These are phyloP conservation scores for Rhodotorula kratochvilovae DNA, from an alignment of 768 basidiomycete genomes.

Conservation along the genomic window DNA sequence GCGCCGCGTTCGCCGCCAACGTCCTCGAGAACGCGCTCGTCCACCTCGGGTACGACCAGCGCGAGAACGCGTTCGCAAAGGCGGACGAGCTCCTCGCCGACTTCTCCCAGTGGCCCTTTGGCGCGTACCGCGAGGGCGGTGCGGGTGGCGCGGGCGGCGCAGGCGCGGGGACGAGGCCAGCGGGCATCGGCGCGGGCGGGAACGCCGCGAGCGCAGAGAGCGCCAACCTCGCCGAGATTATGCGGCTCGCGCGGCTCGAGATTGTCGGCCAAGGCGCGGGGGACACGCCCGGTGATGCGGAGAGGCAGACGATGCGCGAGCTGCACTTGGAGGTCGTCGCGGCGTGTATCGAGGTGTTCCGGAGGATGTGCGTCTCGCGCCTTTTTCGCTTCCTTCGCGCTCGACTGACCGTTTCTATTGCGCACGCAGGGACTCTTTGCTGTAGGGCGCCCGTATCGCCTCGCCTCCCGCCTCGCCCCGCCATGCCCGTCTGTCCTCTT, in stretches of 20 bases:
- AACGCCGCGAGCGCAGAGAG: conserved; percentile 45
- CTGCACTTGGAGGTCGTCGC: conserved; percentile 83
- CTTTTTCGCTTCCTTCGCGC: not conserved
- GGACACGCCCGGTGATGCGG: conserved; percentile 34
- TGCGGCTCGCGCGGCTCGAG: conserved; percentile 49
- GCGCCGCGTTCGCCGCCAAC: conserved; percentile 87
- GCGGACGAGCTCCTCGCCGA: conserved; percentile 92
- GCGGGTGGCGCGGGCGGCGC: not conserved
- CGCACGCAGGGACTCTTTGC: not conserved
- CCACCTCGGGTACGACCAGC: conserved; percentile 80
- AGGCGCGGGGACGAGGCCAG: not conserved
- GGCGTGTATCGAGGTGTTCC: conserved; percentile 86
- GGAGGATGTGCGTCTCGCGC: conserved; percentile 54
- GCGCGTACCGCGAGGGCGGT: conserved; percentile 32
- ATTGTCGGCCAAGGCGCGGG: conserved; percentile 35
- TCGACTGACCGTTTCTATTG: not conserved
- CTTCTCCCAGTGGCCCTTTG: conserved; percentile 88
- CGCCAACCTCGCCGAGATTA: conserved; percentile 51
- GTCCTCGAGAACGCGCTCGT: conserved; percentile 92
- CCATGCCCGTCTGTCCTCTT: too few species aligned
- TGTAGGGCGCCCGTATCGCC: not conserved
- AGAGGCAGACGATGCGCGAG: conserved; percentile 54
- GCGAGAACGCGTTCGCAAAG: conserved; percentile 86
- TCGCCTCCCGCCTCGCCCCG: not conserved
- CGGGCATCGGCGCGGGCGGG: conserved; percentile 37